phyloP scores from a whole-genome alignment of 2,329 filamentous ascomycete genomes.

The Teratosphaeria destructans region DNA sequence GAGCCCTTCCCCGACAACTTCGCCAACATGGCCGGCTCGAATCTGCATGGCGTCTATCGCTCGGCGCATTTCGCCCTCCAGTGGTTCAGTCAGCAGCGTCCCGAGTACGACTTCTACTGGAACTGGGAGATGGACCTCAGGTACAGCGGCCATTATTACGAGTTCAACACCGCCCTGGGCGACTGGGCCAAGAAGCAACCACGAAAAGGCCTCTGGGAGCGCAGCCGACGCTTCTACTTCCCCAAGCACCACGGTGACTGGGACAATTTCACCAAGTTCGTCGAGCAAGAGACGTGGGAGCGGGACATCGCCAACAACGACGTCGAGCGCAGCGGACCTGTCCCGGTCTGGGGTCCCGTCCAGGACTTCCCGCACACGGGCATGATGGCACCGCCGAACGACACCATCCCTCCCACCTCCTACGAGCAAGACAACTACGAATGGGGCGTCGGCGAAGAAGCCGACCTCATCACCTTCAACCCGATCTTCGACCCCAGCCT shows the following conservation, averaged over 20 bases:
- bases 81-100: constrained; percentile 42
- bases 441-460: constrained; percentile 68
- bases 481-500: constrained; percentile 68
- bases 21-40: constrained; percentile 49
- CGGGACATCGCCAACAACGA: constrained; percentile 42
- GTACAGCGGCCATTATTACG: constrained; percentile 72
- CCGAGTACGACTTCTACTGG: constrained; percentile 52
- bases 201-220: constrained; percentile 63
- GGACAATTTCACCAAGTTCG: constrained; percentile 54
- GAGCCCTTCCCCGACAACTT: constrained; percentile 70
- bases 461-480: constrained; percentile 62
- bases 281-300: constrained; percentile 47
- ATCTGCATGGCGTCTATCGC: constrained; percentile 85
- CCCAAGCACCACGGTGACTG: constrained; percentile 58
- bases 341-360: constrained; percentile 56
- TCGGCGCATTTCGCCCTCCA: constrained; percentile 41
- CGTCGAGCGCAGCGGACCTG: constrained; percentile 36
- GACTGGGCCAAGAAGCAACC: constrained; percentile 58
- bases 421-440: constrained; percentile 55
- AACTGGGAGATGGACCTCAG: constrained; percentile 87
- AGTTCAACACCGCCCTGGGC: constrained; percentile 58
- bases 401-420: constrained; percentile 51
- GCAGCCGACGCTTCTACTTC: constrained; percentile 63
- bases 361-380: constrained; percentile 35
- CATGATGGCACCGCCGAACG: constrained; percentile 49